Evolutionary conservation across 352 stramenopile species (phyloP).

Genomic region (Phytophthora chlamydospora): DNA sequence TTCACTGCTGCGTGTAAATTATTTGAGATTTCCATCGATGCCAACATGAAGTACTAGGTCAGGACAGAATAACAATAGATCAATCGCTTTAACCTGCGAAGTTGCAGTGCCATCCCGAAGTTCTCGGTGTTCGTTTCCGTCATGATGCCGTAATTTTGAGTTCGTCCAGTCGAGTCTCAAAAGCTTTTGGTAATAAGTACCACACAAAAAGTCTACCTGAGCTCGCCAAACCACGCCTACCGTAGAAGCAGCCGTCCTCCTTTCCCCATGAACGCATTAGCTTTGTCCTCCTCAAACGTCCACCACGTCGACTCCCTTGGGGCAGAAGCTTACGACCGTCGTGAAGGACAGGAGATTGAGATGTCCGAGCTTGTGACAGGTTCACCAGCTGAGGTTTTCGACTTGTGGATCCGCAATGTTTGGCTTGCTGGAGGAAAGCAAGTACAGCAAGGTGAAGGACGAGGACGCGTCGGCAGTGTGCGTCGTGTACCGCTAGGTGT

Average conservation of each 20-base stretch:
- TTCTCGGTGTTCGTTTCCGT: no score
- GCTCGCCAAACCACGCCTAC: no score
- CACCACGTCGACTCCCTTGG: constrained; percentile 46
- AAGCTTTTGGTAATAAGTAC: no score
- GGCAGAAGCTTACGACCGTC: constrained; percentile 45
- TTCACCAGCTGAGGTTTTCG: constrained; percentile 42
- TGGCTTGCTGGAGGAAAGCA: constrained; percentile 47
- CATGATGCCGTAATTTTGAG: no score
- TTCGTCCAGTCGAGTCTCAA: no score
- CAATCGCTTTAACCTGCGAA: neutral
- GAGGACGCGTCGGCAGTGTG: constrained; percentile 49
- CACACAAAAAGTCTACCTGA: no score
- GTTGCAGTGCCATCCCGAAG: no score
- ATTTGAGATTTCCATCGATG: neutral
- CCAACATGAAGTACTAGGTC: constrained; percentile 14
- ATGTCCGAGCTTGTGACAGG: constrained; percentile 47
- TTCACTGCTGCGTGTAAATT: constrained; percentile 7
- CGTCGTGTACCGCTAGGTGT: constrained; percentile 55
- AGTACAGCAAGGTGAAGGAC: constrained; percentile 40
- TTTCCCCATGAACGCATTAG: neutral
- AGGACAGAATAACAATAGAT: constrained; percentile 20
- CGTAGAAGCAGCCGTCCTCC: no score
- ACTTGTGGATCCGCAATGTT: constrained; percentile 56
- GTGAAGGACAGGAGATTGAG: constrained; percentile 56
- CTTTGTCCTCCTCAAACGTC: neutral